Evolutionary conservation across 2,329 filamentous ascomycete genomes (phyloP), one percentile per base, ranked within the genome.

Genomic region (Apiospora kogelbergensis): DNA sequence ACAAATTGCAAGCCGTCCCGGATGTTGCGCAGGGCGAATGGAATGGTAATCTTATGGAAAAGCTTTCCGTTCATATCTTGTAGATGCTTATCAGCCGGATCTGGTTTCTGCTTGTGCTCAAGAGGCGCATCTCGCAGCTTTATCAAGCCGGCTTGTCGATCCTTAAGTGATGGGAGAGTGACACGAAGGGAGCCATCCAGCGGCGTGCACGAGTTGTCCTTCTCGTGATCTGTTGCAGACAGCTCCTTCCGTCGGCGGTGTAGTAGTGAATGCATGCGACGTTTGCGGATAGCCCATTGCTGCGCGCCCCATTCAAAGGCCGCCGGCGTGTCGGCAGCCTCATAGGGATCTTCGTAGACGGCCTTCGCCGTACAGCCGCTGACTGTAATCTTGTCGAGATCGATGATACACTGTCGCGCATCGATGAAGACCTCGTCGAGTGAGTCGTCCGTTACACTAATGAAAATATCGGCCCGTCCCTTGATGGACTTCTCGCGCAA

Each of bases 1-100:
- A 97, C 93, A 80, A 98, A 99, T 70, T 98, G 95, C 69, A 98
- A 80, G 26, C 94, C 95, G 78, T 99, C 96, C 63, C 93, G 88
- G 66, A 95, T 91, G 73, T 89, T 89, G 66, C 89, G 89, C 42
- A 93, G 89, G 26, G 86, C 84, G 76, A 97, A 99, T 42, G 96
- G 93, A 68, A 98, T 91, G 63, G 83, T 83, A 46, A 89, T 82
- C 72, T 74, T 80, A 42, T 83, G 84, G 71, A 83, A 83, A 41
- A 83, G 79, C n/a, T 85, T 80, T 33, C 70, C 73, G 63, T 75
- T 75, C 57, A 77, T 74, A 6, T 69, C 65, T 41, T 75, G 69
- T 30, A 78, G 70, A 13, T 75, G 73, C 26, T 77, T 67, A 44
- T 78, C 80, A 64, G 80, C 81, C 68, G 84, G 78, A 63, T 81